Evolutionary conservation across 768 basidiomycete species (phyloP).

Genomic region (Rhodotorula graminis): DNA sequence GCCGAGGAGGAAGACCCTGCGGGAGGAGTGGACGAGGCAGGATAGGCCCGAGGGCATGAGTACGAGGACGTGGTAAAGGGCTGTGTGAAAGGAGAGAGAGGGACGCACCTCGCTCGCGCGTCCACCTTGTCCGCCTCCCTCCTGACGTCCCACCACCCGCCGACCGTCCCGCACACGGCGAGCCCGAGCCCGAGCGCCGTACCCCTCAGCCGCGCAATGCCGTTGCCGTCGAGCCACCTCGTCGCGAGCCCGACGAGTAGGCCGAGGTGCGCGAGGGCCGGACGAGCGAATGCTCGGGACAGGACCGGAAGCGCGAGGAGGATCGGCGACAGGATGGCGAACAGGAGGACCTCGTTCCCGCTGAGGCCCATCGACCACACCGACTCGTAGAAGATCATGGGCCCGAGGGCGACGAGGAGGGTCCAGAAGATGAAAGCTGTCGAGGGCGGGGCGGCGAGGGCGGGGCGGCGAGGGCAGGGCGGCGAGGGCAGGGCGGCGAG

Average conservation of each 20-base stretch:
- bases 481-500: no score
- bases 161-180: slow-evolving; percentile 54
- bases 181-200: slow-evolving; percentile 57
- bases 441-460: background rate
- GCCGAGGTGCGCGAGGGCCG: slow-evolving; percentile 56
- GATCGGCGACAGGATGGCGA: slow-evolving; percentile 65
- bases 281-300: slow-evolving; percentile 52
- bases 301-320: slow-evolving; percentile 56
- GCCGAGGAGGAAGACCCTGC: slow-evolving; percentile 61
- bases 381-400: slow-evolving; percentile 40
- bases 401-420: slow-evolving; percentile 14
- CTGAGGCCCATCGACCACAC: slow-evolving; percentile 83
- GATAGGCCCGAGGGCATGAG: background rate
- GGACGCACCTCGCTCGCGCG: slow-evolving; percentile 39
- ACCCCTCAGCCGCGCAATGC: slow-evolving; percentile 49
- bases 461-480: no score
- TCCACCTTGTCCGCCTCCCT: slow-evolving; percentile 42
- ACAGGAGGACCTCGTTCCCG: slow-evolving; percentile 70
- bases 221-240: slow-evolving; percentile 52
- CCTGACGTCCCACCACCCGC: slow-evolving; percentile 56
- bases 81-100: no score
- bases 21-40: background rate
- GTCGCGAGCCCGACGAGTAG: slow-evolving; percentile 53
- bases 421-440: slow-evolving; percentile 31
- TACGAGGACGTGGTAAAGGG: background rate